These are phyloP conservation scores for Ophiocordyceps australis DNA, from an alignment of 2,329 filamentous ascomycete species.

Conservation along the genomic window DNA sequence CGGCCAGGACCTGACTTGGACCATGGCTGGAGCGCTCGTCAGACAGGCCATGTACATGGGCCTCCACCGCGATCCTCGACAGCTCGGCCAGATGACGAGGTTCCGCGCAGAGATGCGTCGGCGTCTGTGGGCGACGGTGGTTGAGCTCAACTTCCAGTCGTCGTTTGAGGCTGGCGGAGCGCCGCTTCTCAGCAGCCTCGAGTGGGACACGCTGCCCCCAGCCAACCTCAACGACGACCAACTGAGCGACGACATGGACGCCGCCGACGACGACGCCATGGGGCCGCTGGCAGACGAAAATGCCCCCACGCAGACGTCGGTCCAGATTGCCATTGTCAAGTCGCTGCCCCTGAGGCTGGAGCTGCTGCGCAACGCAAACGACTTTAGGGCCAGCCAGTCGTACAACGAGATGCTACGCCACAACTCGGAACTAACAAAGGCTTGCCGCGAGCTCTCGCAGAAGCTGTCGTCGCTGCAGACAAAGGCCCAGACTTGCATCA, in stretches of 20 bases:
- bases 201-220: constrained; percentile 31
- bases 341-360: constrained; percentile 24
- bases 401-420: constrained; percentile 29
- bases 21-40: constrained; percentile 28
- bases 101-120: constrained; percentile 34
- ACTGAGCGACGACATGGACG: constrained; percentile 18
- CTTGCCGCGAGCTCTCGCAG: constrained; percentile 14
- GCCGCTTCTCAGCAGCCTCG: constrained; percentile 23
- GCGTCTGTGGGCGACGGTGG: constrained; percentile 35
- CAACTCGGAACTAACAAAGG: constrained; percentile 22
- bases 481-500: constrained; percentile 8
- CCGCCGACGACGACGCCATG: constrained; percentile 3
- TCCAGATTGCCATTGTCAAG: constrained; percentile 25
- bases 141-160: constrained; percentile 34
- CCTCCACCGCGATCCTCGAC: constrained; percentile 35
- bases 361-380: constrained; percentile 26
- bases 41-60: constrained; percentile 39
- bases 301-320: constrained; percentile 24
- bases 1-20: constrained; percentile 32
- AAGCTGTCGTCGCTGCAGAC: constrained; percentile 15
- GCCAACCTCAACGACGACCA: constrained; percentile 33
- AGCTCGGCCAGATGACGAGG: constrained; percentile 25
- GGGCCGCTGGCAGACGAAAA: no score
- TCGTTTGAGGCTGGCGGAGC: constrained; percentile 31
- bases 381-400: constrained; percentile 19